Base-by-base conservation (phyloP, 2,329 filamentous ascomycete species). In the Pseudogymnoascus sp. region DNA sequence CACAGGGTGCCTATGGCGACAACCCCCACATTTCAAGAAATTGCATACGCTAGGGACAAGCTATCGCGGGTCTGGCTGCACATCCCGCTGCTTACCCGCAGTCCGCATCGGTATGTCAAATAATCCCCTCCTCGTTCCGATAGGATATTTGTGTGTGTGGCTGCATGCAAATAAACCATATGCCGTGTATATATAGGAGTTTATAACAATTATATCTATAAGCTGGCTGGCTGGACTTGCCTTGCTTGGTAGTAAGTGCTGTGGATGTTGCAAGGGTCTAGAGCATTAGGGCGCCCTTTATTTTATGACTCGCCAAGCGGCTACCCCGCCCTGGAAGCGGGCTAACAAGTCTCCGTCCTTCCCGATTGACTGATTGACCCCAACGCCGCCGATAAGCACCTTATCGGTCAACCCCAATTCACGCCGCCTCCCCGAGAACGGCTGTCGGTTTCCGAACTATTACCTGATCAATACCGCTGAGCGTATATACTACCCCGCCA, bases 31-130 rank as follows among this genome's bases (percentile, higher is more conserved):
- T 55, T 55, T 55, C 48, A 1, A 55, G 48, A 55, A 55, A 55
- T 55, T 55, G 48, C 48, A 21, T 55, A 6, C 48, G 48, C 48
- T 55, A 55, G 48, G 48, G 21, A 15, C 48, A 55, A 33, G 48
- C 29, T 55, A 55, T 55, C 48, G 48, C 48, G 48, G 48, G 48
- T 33, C 48, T 55, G 48, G 48, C 44, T 55, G 44, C 48, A 51
- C 17, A 48, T 33, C 29, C 48, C 48, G 48, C 48, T 15, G 48
- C 48, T 55, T 55, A 17, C 48, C 48, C 29, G 48, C 48, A 55
- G 12, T 9, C 4, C 7, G 15, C 9, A 33, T 55, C 5, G n/a
- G 29, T 55, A 55, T 44, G 48, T 33, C 48, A 33, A 15, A 51
- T 17, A 33, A 33, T 17, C 33, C 48, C n/a, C 5, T 33, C 29